Conservation (phyloP, 176 grass and related monocot species). For the Zea luxurians region DNA sequence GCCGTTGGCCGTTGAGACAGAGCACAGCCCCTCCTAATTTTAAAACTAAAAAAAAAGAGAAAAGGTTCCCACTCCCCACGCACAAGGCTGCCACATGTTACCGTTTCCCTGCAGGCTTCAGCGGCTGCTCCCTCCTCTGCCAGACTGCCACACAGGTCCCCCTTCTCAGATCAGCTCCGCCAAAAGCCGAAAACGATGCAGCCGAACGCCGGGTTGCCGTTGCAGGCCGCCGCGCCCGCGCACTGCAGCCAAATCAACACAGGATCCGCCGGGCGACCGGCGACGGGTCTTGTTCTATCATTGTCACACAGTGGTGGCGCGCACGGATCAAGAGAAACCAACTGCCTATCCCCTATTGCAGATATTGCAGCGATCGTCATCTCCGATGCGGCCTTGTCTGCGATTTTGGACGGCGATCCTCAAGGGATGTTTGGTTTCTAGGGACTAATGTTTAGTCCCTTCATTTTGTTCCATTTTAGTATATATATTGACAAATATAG, state of each 20-base stretch:
- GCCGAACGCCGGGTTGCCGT: neutral
- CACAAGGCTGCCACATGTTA: neutral
- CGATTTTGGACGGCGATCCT: no score
- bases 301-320: no score
- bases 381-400: neutral
- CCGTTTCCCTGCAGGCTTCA: neutral
- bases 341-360: neutral
- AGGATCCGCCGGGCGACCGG: neutral
- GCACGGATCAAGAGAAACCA: constrained; percentile 22
- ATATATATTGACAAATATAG: no score
- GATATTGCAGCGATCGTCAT: neutral
- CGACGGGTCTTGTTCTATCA: neutral
- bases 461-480: no score
- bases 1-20: constrained; percentile 40
- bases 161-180: no score
- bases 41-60: no score
- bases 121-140: no score
- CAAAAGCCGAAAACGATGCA: no score
- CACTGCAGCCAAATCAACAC: neutral
- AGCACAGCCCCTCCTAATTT: no score
- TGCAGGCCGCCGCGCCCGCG: neutral
- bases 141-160: no score
- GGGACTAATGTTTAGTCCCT: no score
- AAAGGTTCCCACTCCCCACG: neutral
- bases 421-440: no score